phyloP scores from a whole-genome alignment of 352 stramenopile species.

The Phytophthora ohioensis region DNA sequence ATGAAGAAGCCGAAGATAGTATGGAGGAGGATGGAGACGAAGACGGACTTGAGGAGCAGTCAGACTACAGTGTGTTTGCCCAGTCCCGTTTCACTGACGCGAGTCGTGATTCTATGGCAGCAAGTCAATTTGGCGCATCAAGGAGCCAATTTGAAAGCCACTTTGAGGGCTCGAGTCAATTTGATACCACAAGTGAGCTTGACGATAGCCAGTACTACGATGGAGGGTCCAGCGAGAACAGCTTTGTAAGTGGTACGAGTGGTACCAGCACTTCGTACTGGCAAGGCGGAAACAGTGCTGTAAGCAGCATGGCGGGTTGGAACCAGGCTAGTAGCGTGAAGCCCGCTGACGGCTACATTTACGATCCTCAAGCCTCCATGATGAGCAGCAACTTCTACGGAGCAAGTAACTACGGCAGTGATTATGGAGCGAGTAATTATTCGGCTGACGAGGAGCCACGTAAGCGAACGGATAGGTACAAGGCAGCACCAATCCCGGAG shows the following conservation, averaged over 20 bases:
- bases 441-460: constrained; percentile 46
- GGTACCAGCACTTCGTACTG: constrained; percentile 46
- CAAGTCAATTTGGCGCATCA: constrained; percentile 34
- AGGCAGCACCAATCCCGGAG: constrained; percentile 49
- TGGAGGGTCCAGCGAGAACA: constrained; percentile 34
- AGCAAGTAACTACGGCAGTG: constrained; percentile 39
- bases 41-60: constrained; percentile 65
- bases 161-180: constrained; percentile 35
- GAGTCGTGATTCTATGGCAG: constrained; percentile 47
- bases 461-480: constrained; percentile 50
- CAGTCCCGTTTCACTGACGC: constrained; percentile 63
- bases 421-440: constrained; percentile 35
- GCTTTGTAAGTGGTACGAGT: constrained; percentile 46
- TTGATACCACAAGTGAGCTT: constrained; percentile 30
- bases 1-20: constrained; percentile 43
- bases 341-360: constrained; percentile 31
- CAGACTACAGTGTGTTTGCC: constrained; percentile 62
- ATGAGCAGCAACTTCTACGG: constrained; percentile 47
- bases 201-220: constrained; percentile 51
- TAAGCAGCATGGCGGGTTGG: constrained; percentile 35
- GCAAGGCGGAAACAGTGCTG: constrained; percentile 37
- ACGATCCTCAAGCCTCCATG: constrained; percentile 37
- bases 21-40: constrained; percentile 52
- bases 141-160: constrained; percentile 35
- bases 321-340: constrained; percentile 37